Conservation (phyloP, 169 alveolate species). For the Miamiensis avidus region DNA sequence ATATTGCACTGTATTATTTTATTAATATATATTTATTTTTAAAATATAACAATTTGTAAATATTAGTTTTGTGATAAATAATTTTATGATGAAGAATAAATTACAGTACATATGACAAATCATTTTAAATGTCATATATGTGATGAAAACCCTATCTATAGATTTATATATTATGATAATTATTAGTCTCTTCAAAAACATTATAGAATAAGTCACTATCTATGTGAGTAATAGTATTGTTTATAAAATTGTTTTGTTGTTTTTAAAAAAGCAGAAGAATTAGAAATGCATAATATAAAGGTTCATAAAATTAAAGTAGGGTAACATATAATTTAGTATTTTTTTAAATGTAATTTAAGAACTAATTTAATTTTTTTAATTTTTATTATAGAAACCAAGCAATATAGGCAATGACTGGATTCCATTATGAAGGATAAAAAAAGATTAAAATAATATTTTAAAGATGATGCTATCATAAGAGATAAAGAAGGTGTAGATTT, state of each 20-base stretch:
- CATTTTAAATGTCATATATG: conserved; percentile 40
- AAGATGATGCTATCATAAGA: conserved; percentile 6
- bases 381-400: neutral
- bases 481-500: conserved; percentile 41
- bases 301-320: conserved; percentile 1
- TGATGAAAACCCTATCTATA: conserved; percentile 6
- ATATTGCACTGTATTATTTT: no score
- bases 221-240: conserved; percentile 36
- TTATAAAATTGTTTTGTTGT: conserved; percentile 20
- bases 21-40: no score
- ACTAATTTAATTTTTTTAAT: no score
- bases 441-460: neutral
- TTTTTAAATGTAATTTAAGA: no score
- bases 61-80: conserved; percentile 35
- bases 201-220: conserved; percentile 31
- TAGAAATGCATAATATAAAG: conserved; percentile 27
- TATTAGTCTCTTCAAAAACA: conserved; percentile 32
- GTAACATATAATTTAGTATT: no score
- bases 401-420: conserved; percentile 27
- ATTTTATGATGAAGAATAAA: conserved; percentile 45
- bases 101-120: conserved; percentile 27
- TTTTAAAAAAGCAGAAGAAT: conserved; percentile 31
- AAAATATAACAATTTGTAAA: no score
- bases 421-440: neutral
- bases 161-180: conserved; percentile 22